A percentile compares a stretch with the other conserved stretches of the same genome.
Conservation (phyloP, 371 early-diverging fungal genomes). For the Mucor indicus region DNA sequence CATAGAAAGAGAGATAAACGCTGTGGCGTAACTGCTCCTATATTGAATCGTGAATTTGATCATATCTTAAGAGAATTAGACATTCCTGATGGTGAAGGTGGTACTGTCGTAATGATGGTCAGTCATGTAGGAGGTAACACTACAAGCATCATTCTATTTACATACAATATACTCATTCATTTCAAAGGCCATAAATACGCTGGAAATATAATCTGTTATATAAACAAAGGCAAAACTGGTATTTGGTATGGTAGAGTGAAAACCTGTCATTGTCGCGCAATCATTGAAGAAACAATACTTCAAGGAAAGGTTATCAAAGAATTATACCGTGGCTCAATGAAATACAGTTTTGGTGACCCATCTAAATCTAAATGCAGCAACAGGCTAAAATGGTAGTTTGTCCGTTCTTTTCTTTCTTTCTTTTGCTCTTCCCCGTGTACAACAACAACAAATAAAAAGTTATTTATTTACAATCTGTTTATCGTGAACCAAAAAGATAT, state of each 20-base stretch:
- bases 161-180: background rate
- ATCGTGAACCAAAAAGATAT: too few species aligned
- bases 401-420: too few species aligned
- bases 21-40: slow-evolving; percentile 75
- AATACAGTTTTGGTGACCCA: slow-evolving; percentile 42
- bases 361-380: slow-evolving; percentile 12
- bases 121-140: slow-evolving; percentile 70
- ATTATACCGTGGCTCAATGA: slow-evolving; percentile 61
- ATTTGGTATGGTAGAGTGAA: slow-evolving; percentile 70
- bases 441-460: too few species aligned
- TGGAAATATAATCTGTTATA: slow-evolving; percentile 70
- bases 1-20: slow-evolving; percentile 80
- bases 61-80: slow-evolving; percentile 57
- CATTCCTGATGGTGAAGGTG: slow-evolving; percentile 48
- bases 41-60: slow-evolving; percentile 67
- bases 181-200: slow-evolving; percentile 76
- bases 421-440: too few species aligned
- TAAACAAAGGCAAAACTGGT: slow-evolving; percentile 50
- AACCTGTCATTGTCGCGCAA: slow-evolving; percentile 56
- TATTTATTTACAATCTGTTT: too few species aligned
- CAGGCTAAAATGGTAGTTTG: slow-evolving; percentile 18
- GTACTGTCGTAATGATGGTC: slow-evolving; percentile 54
- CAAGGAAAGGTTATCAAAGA: slow-evolving; percentile 59
- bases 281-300: slow-evolving; percentile 55
- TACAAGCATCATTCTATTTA: background rate